Conservation (phyloP, 78 protist species). For the Dictyostelium intermedium region DNA sequence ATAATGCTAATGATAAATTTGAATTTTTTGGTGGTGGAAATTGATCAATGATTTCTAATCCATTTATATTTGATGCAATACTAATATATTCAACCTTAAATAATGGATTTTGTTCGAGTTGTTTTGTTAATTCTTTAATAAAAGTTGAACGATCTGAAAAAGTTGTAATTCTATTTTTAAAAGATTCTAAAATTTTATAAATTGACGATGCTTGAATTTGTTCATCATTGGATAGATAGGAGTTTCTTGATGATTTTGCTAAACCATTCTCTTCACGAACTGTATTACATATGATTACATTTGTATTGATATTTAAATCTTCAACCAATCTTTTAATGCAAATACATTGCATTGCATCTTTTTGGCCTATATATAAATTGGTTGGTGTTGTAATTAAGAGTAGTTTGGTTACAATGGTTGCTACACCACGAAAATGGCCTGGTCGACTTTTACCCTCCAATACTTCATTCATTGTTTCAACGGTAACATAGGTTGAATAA, state of each 20-base stretch:
- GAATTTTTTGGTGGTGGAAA: not conserved
- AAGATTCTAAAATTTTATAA: not conserved
- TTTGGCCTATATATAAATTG: constrained; percentile 83
- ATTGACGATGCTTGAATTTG: constrained; percentile 32
- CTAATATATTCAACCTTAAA: constrained; percentile 52
- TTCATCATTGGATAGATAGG: constrained; percentile 65
- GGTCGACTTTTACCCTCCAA: constrained; percentile 77
- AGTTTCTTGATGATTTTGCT: constrained; percentile 79
- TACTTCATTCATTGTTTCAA: constrained; percentile 14
- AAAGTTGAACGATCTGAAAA: not conserved
- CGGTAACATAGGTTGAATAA: constrained; percentile 24
- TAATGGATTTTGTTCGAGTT: not conserved
- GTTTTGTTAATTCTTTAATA: not conserved
- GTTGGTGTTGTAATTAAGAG: constrained; percentile 81
- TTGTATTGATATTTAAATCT: constrained; percentile 70
- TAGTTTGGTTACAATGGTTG: constrained; percentile 89
- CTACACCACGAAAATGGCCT: constrained; percentile 88
- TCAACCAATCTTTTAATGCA: constrained; percentile 47
- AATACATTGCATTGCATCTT: constrained; percentile 91
- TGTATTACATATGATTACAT: constrained; percentile 62
- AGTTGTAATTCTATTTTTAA: not conserved
- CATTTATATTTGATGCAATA: constrained; percentile 2
- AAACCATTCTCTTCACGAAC: constrained; percentile 87
- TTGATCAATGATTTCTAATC: not conserved
- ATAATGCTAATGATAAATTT: constrained; percentile 61